phyloP scores from a whole-genome alignment of 441 rosid genomes.

The Flueggea neowawraea region DNA sequence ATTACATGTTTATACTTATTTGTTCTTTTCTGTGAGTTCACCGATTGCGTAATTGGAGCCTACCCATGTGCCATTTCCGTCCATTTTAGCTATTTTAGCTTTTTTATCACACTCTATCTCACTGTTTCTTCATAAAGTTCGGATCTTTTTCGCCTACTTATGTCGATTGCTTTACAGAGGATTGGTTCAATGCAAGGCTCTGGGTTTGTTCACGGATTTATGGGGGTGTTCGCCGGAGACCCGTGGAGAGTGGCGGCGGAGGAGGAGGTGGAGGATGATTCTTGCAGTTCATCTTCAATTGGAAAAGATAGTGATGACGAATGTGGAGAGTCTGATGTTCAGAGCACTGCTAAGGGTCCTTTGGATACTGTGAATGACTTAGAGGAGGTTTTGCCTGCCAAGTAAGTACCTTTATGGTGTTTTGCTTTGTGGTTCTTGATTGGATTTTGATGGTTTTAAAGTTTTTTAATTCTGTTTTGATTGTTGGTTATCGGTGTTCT shows the following conservation, averaged over 20 bases:
- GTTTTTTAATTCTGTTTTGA: neutral
- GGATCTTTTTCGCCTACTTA: neutral
- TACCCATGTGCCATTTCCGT: too few species aligned
- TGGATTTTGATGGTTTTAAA: constrained; percentile 3
- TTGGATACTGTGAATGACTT: constrained; percentile 34
- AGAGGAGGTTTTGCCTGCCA: constrained; percentile 43
- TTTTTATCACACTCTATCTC: too few species aligned
- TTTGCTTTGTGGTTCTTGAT: constrained; percentile 2
- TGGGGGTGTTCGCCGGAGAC: constrained; percentile 2
- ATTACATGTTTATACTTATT: too few species aligned
- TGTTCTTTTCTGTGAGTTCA: too few species aligned
- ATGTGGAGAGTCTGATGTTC: constrained; percentile 24
- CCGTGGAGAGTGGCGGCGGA: neutral
- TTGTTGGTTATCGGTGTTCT: too few species aligned
- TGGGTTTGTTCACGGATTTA: constrained; percentile 10
- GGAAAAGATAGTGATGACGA: constrained; percentile 36
- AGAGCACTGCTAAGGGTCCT: constrained; percentile 39
- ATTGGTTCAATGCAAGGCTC: constrained; percentile 14
- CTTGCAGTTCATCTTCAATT: constrained; percentile 28
- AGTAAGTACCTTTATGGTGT: constrained; percentile 20
- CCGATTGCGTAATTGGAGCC: too few species aligned
- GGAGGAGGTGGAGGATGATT: constrained; percentile 18
- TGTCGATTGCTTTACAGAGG: constrained; percentile 24
- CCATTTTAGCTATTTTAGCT: too few species aligned
- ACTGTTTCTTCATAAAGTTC: too few species aligned